Conservation (phyloP, 225 moss, liverwort and hornwort genomes). For the Ulota crispa region DNA sequence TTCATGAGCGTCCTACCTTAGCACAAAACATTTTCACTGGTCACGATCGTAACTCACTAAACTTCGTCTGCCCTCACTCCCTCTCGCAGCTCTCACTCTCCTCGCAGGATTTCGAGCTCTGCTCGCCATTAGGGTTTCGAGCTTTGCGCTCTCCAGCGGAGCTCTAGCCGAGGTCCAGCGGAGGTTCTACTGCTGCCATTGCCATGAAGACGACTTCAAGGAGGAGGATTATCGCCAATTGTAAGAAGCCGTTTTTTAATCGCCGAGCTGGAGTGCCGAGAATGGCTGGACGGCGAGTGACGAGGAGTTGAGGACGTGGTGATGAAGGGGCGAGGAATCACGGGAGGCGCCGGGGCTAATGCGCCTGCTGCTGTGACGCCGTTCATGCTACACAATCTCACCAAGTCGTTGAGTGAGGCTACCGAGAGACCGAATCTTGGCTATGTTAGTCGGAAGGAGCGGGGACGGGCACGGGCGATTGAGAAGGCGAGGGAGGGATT, state of each 20-base stretch:
- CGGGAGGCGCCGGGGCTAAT: not conserved
- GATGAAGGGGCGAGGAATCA: slow-evolving; percentile 27
- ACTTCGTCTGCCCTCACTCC: not conserved
- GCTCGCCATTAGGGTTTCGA: not conserved
- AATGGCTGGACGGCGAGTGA: not conserved
- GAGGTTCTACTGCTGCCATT: no score
- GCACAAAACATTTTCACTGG: no score
- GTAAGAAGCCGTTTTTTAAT: not conserved
- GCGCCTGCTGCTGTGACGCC: slow-evolving; percentile 24
- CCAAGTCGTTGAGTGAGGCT: slow-evolving; percentile 37
- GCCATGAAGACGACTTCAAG: not conserved
- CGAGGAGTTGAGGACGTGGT: not conserved
- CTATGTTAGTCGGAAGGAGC: no score
- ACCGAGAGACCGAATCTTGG: slow-evolving; percentile 5
- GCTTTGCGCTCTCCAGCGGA: no score
- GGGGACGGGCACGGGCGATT: not conserved
- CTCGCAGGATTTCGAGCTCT: not conserved
- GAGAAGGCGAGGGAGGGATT: not conserved
- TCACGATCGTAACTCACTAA: not conserved
- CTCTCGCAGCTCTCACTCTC: not conserved
- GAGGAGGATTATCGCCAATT: not conserved
- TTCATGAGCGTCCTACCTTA: no score
- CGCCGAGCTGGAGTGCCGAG: not conserved
- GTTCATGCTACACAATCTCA: slow-evolving; percentile 44
- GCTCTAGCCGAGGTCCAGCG: no score